Evolutionary conservation across 129 eudicot genomes (phyloP).

Genomic region (Sambucus nigra): DNA sequence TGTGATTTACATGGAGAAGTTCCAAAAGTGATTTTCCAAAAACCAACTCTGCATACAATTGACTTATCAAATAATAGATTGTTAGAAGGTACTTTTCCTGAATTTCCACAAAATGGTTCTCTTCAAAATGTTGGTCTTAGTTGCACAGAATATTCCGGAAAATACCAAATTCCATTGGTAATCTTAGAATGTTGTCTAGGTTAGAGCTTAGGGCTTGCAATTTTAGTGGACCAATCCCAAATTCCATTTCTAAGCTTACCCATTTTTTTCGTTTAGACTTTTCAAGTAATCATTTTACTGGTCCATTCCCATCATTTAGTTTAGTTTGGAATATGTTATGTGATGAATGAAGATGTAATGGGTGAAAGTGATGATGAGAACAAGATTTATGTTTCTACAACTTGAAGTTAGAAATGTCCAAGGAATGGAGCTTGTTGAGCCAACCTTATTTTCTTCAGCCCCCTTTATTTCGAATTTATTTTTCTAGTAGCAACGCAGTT

Average conservation of each 20-base stretch:
- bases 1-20: too few species aligned
- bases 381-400: too few species aligned
- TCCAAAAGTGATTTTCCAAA: slow-evolving; percentile 34
- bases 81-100: slow-evolving; percentile 39
- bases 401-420: too few species aligned
- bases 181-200: slow-evolving; percentile 18
- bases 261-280: slow-evolving; percentile 33
- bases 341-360: too few species aligned
- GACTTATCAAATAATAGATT: slow-evolving; percentile 36
- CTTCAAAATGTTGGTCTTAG: slow-evolving; percentile 31
- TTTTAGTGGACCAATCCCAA: slow-evolving; percentile 40
- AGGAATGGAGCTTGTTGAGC: too few species aligned
- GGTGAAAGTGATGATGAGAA: too few species aligned
- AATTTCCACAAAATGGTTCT: slow-evolving; percentile 25
- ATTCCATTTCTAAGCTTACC: slow-evolving; percentile 32
- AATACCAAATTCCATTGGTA: slow-evolving; percentile 43
- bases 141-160: slow-evolving; percentile 31
- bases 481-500: too few species aligned
- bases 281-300: slow-evolving; percentile 29
- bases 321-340: too few species aligned
- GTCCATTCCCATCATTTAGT: slow-evolving; percentile 37
- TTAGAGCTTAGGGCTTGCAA: slow-evolving; percentile 16
- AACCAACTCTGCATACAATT: slow-evolving; percentile 24
- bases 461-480: too few species aligned
- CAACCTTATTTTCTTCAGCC: too few species aligned